Base-by-base conservation (phyloP, 192 early-diverging fungal genomes). In the Umbelopsis isabellina region DNA sequence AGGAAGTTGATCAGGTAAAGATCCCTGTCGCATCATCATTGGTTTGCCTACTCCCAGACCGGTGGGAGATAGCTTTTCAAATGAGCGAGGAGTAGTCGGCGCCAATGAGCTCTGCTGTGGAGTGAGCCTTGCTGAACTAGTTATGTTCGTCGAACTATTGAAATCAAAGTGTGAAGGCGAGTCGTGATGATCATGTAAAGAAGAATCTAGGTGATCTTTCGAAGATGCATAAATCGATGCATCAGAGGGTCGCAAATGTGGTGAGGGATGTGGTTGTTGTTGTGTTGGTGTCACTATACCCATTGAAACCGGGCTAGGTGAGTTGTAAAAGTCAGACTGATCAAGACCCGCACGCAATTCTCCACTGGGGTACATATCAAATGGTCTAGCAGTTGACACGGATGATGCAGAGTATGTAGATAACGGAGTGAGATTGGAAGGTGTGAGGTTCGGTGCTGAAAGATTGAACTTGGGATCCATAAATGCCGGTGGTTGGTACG, bases 341-440 rank as follows among this genome's bases (percentile, higher is more conserved):
- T 30, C 41, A 18, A 33, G 68, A 33, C 8, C 76, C 52, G 58
- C 64, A 68, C 15, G 69, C 67, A 6, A 70, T 12, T 44, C 67
- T 70, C 25, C 50, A 50, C 52, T 65, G 44, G 41, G 48, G 20
- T 7, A 23, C 1, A 18, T 37, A 35, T 65, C 35, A 49, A 21
- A 20, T 49, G n/a, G 65, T 13, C 11, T 33, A 35, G 49, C 37
- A 45, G 55, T 51, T n/a, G 47, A 18, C 8, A 45, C 23, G 15
- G 41, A 22, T 22, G 52, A 70, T 37, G 33, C 25, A 41, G 41
- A 20, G 10, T 22, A 55, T 35, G 49, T 23, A 47, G 10, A 13
- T 33, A 51, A 44, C 22, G 23, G 21, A 21, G 3, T 35, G 4
- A 55, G 45, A 30, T 4, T 50, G 20, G 35, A 49, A 30, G 9